Base-by-base conservation (phyloP, 176 grass and related monocot genomes). In the Areca catechu region DNA sequence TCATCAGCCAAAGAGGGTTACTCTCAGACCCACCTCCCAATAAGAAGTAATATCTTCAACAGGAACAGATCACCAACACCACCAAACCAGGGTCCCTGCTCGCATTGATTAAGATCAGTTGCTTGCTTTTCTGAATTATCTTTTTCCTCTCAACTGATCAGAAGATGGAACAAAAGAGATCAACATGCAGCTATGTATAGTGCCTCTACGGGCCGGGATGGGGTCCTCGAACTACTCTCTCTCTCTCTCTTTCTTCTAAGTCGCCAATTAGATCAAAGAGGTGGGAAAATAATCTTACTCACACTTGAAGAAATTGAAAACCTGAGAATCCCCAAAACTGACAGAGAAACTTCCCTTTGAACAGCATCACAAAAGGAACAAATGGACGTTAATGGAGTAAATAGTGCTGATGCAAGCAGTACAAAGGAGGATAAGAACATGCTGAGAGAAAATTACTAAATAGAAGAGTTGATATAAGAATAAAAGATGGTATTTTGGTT, bases 1-100 rank as follows among this genome's bases (percentile, higher is more conserved):
- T 70, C 34, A 37, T 83, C 71, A 78, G 70, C 53, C 34, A 71
- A 71, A 69, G 82, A 72, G 75, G 93, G 92, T 89, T 81, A 69
- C 78, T 98, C 73, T 92, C 81, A 78, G 73, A 53, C 1, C 22
- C 21, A 34, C 67, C 49, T 22, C 66, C 81, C 79, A 85, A 69
- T 74, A 80, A 71, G 71, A 88, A 81, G 77, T 62, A 78, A 73
- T 70, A 18, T 50, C 27, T 1, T 27, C 34, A 78, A 73, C 34
- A 12, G 62, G 76, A 43, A 43, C 17, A 21, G 5, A 5, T 23
- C 50, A 16, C 61, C 18, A 49, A 4, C 61, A 12, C 71, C 70
- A 49, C 74, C 81, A 79, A 65, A 81, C 70, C 73, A 73, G 65
- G 64, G 30, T 62, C 73, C 88, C 80, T 71, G 80, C 88, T 83